These are phyloP conservation scores for Fusarium xylarioides DNA, from an alignment of 2,329 filamentous ascomycete genomes.

Conservation along the genomic window DNA sequence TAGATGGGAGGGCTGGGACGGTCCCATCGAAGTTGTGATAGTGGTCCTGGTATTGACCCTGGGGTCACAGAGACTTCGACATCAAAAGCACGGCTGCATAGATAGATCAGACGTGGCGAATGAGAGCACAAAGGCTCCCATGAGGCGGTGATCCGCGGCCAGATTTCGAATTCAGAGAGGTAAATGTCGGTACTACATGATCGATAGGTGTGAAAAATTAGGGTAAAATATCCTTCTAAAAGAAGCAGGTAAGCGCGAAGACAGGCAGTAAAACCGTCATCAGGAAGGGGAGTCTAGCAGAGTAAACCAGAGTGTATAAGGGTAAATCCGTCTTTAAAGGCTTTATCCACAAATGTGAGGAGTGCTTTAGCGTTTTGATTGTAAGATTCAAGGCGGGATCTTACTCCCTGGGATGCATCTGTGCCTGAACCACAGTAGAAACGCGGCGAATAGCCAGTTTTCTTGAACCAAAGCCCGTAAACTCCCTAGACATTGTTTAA, in stretches of 20 bases:
- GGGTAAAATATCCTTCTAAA: accelerated
- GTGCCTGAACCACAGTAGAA: too few species aligned
- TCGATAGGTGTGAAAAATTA: accelerated
- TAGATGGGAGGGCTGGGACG: not conserved
- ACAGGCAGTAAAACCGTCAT: too few species aligned
- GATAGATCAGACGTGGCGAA: not conserved
- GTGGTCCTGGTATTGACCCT: not conserved
- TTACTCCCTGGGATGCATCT: not conserved
- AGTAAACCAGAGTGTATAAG: accelerated
- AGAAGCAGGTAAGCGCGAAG: too few species aligned
- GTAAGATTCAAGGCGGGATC: not conserved
- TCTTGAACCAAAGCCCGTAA: too few species aligned
- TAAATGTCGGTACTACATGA: not conserved
- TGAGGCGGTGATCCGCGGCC: not conserved
- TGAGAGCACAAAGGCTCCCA: not conserved
- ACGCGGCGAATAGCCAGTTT: too few species aligned
- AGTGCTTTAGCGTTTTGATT: not conserved
- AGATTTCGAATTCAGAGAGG: not conserved
- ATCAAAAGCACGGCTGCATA: not conserved
- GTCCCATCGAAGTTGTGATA: not conserved
- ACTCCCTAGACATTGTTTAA: too few species aligned
- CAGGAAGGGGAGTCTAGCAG: not conserved
- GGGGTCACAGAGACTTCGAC: not conserved
- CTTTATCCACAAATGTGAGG: not conserved
- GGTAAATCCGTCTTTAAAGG: accelerated